Percentiles rank a stretch among this genome's conserved stretches.
Conservation (phyloP, 2,329 filamentous ascomycete species). For the Didymella arachidicola region DNA sequence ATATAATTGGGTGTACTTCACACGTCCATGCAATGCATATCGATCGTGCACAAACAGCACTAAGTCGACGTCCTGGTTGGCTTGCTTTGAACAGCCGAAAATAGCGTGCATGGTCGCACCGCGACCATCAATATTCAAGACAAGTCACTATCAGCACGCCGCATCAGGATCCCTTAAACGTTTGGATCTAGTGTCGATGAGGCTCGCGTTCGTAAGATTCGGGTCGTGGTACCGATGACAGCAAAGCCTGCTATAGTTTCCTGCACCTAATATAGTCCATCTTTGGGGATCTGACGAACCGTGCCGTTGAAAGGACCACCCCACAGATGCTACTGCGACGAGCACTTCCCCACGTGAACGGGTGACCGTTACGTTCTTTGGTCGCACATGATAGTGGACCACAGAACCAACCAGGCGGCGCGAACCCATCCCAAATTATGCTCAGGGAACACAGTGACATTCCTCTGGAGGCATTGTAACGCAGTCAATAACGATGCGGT, state of each 20-base stretch:
- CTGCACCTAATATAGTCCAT: slow-evolving; percentile 29
- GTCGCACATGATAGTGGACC: slow-evolving; percentile 10
- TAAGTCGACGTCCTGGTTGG: not conserved
- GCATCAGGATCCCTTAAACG: not conserved
- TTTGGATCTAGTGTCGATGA: not conserved
- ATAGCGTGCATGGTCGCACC: slow-evolving; percentile 8
- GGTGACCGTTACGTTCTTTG: slow-evolving; percentile 18
- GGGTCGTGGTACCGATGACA: slow-evolving; percentile 16
- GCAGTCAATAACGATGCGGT: slow-evolving; percentile 24
- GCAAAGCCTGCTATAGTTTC: slow-evolving; percentile 21
- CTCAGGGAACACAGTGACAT: slow-evolving; percentile 36
- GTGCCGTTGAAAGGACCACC: slow-evolving; percentile 18
- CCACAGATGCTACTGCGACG: slow-evolving; percentile 25
- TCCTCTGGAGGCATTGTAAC: slow-evolving; percentile 30
- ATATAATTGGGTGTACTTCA: slow-evolving; percentile 3
- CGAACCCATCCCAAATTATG: slow-evolving; percentile 12
- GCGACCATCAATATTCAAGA: not conserved
- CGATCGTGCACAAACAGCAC: slow-evolving; percentile 5
- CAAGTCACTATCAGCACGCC: not conserved
- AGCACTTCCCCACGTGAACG: slow-evolving; percentile 21
- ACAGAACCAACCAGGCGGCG: slow-evolving; percentile 17
- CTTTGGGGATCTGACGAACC: slow-evolving; percentile 13
- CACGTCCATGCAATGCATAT: slow-evolving; percentile 15
- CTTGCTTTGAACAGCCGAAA: not conserved
- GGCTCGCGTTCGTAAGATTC: slow-evolving; percentile 9